phyloP scores from a whole-genome alignment of 2,329 filamentous ascomycete genomes.

The Penicillium polonicum region DNA sequence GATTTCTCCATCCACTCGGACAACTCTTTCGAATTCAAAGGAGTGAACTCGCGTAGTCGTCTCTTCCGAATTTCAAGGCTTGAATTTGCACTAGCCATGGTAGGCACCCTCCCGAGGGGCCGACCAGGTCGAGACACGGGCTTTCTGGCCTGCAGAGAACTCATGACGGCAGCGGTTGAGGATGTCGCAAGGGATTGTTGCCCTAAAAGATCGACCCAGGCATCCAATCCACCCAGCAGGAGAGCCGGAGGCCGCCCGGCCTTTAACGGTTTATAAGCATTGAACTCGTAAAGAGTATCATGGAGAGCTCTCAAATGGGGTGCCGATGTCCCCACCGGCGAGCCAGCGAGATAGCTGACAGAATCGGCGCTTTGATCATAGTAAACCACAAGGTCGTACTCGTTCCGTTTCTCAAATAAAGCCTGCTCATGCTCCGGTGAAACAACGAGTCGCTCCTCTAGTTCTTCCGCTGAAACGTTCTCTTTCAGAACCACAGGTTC shows the following conservation, averaged over 20 bases:
- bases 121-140: conserved; percentile 43
- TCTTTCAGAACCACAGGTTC: conserved; percentile 76
- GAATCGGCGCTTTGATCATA: conserved; percentile 73
- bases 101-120: conserved; percentile 53
- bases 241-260: conserved; percentile 68
- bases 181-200: conserved; percentile 61
- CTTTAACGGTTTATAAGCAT: conserved; percentile 70
- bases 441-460: conserved; percentile 52
- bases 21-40: conserved; percentile 78
- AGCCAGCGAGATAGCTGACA: conserved; percentile 55
- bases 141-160: conserved; percentile 42
- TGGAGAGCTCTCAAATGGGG: conserved; percentile 69
- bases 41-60: conserved; percentile 61
- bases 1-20: conserved; percentile 76
- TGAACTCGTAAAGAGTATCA: conserved; percentile 80
- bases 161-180: conserved; percentile 53
- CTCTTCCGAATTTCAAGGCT: conserved; percentile 57
- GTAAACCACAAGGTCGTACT: conserved; percentile 85
- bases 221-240: conserved; percentile 76
- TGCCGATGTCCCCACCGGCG: conserved; percentile 45
- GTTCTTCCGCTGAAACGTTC: conserved; percentile 63
- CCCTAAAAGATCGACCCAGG: conserved; percentile 84
- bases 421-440: conserved; percentile 62
- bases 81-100: conserved; percentile 51
- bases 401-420: conserved; percentile 69